These are phyloP conservation scores for Pseudodiploospora longispora DNA, from an alignment of 2,329 filamentous ascomycete genomes.

Conservation along the genomic window DNA sequence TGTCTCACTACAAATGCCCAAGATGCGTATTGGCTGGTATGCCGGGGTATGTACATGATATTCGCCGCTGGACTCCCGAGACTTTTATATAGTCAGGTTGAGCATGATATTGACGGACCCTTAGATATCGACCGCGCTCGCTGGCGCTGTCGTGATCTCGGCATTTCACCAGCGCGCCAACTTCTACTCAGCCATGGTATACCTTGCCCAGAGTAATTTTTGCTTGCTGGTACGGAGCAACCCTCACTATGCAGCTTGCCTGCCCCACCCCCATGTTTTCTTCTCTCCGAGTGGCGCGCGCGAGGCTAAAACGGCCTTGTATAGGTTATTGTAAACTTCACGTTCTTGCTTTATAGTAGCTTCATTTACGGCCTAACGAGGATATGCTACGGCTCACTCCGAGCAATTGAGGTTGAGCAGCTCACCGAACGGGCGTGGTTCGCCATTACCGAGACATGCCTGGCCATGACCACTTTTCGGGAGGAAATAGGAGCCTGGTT, in stretches of 20 bases:
- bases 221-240: constrained; percentile 72
- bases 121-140: constrained; percentile 74
- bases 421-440: constrained; percentile 98
- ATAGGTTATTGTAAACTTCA: constrained; percentile 84
- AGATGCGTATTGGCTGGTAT: constrained; percentile 53
- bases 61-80: background rate
- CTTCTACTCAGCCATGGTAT: constrained; percentile 97
- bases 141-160: constrained; percentile 74
- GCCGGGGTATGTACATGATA: constrained; percentile 42
- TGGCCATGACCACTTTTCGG: constrained; percentile 97
- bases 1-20: constrained; percentile 23
- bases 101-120: constrained; percentile 12
- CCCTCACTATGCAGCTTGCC: background rate
- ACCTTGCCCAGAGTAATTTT: constrained; percentile 91
- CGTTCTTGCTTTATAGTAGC: constrained; percentile 70
- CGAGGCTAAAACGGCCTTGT: background rate
- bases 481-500: constrained; percentile 94
- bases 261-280: too few relatives aligned
- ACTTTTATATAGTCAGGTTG: constrained; percentile 9
- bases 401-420: constrained; percentile 92
- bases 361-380: constrained; percentile 83
- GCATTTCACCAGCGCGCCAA: constrained; percentile 93
- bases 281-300: too few relatives aligned
- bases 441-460: constrained; percentile 88
- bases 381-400: constrained; percentile 81